Evolutionary conservation across 192 early-diverging fungal genomes (phyloP), one percentile per base, ranked within the genome.

Genomic region (Rhizophagus clarus): DNA sequence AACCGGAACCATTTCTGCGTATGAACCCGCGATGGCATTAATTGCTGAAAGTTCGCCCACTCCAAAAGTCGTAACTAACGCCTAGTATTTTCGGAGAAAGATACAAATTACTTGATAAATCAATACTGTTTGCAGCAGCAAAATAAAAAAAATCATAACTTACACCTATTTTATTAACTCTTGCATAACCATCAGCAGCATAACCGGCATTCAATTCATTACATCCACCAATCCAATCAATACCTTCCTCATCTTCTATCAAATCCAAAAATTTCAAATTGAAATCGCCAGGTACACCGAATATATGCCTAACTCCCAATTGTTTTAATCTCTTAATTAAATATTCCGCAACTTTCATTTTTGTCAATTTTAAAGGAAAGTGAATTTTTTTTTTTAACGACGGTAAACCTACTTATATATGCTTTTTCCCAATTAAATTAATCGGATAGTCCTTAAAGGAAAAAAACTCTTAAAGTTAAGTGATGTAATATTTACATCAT

Each of bases 171-270:
- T 86, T 86, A 31, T 81, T 70, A 5, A 88, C 49, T 32, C 87
- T 82, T 31, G 87, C 87, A 72, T 88, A 88, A n/a, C 87, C 87
- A 60, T 88, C 87, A 32, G 87, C 87, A 17, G 87, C 85, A 71
- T 87, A 88, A 1, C 83, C 82, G 17, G 83, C 80, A 61, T 83
- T 84, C 15, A 88, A 72, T 56, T 88, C 87, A 75, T 85, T 87
- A 7, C 82, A 80, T 49, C 87, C 83, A 45, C 85, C 79, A n/a
- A 86, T 84, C 87, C 87, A 88, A 7, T 34, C 47, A 31, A 88
- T 42, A 3, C 81, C 86, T 28, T 83, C 76, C 26, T 83, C 82
- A 67, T 85, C 87, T 84, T 61, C 49, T 80, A 47, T 9, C 8
- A n/a, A 22, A 49, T 82, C 78, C 4, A 84, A 45, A 63, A 72